A percentile compares a stretch with the other conserved stretches of the same genome.
Evolutionary conservation across 2,329 filamentous ascomycete species (phyloP).

Genomic region (Aspergillus luchuensis): DNA sequence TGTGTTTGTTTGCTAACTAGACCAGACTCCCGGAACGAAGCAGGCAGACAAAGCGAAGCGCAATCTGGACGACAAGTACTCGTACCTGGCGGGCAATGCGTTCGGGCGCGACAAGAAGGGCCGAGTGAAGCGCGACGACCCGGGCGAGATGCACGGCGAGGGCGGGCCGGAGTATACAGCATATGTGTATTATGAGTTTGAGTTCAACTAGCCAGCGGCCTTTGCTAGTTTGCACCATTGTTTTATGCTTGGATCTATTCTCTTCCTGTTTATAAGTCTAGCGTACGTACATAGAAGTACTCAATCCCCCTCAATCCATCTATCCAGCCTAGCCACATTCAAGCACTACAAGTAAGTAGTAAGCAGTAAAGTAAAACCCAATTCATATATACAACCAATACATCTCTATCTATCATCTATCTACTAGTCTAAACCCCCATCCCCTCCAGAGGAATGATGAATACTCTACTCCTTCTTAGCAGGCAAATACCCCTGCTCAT

Average conservation of each 20-base stretch:
- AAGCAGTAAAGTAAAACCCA: too few relatives aligned
- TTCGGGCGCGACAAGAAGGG: constrained; percentile 94
- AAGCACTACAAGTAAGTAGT: too few relatives aligned
- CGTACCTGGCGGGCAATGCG: constrained; percentile 91
- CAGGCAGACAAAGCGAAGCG: constrained; percentile 74
- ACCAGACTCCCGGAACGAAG: constrained; percentile 75
- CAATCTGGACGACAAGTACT: constrained; percentile 81
- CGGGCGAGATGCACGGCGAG: constrained; percentile 77
- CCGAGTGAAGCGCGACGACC: constrained; percentile 86
- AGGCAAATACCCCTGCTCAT: constrained; percentile 65
- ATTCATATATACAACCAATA: not conserved
- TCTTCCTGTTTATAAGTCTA: constrained; percentile 13
- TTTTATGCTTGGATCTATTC: not conserved
- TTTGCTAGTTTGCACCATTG: not conserved
- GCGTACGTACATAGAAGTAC: constrained; percentile 19
- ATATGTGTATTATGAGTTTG: constrained; percentile 96
- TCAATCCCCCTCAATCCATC: not conserved
- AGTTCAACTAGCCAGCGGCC: constrained; percentile 57
- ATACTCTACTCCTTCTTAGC: constrained; percentile 36
- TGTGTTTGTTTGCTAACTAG: constrained; percentile 6
- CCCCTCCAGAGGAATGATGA: not conserved
- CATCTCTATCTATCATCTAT: constrained; percentile 9
- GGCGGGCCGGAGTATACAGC: constrained; percentile 86
- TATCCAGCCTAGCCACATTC: too few relatives aligned
- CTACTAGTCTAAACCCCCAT: not conserved